Base-by-base conservation (phyloP, 2,329 filamentous ascomycete species). In the Colletotrichum viniferum region DNA sequence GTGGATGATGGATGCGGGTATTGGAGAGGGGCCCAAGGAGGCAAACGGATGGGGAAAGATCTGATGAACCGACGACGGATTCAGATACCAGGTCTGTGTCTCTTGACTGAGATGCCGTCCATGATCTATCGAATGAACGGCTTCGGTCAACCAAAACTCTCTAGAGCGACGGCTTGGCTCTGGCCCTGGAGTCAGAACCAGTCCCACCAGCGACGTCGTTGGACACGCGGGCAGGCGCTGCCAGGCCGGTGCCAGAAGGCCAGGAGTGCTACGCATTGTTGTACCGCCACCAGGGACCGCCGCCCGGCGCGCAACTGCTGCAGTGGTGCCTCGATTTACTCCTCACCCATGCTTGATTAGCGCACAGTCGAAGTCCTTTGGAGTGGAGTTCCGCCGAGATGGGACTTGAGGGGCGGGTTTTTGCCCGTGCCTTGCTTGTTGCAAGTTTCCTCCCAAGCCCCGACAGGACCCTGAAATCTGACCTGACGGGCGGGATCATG, bases 401-500 rank as follows among this genome's bases (percentile, higher is more conserved):
- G 73, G 73, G 69, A 52, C 52, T 64, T n/a, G 26, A 63, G 43
- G 55, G 68, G 62, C 73, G 62, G 73, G 56, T 36, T 75, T 75
- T 62, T 73, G 73, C 30, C 69, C 69, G 69, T 69, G 63, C 73
- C 73, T 73, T 75, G 56, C 64, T 68, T 52, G 69, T 75, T 69
- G 73, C 63, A 73, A 68, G 69, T 73, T 75, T 68, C 63, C 64
- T 73, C 56, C 63, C 63, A 73, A 69, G 56, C 28, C 63, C 70
- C 63, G 69, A 64, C 73, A 75, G 73, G 69, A 75, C 73, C 73
- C 73, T 75, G 69, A 73, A 74, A 71, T 61, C 68, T 71, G 61
- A 66, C 55, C 55, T 34, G 73, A 73, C 69, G 62, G 43, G 62
- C 73, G 73, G 69, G 32, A 69, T 73, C 34, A 43, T 73, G 48